Conservation (phyloP, 148 eudicot species). For the Talinum fruticosum region DNA sequence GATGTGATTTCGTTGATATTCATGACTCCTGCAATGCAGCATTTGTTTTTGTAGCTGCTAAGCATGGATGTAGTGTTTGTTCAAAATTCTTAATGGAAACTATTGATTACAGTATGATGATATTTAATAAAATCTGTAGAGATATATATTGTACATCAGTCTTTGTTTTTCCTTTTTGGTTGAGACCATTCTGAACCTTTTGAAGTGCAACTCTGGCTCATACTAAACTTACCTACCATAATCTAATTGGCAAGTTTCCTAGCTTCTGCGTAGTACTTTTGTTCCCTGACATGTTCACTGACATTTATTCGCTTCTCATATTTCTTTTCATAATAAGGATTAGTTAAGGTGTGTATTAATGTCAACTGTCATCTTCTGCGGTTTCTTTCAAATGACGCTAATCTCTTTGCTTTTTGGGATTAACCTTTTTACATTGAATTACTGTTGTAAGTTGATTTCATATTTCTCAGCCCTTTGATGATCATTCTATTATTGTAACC, state of each 20-base stretch:
- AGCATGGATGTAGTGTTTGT: not conserved
- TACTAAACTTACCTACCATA: not conserved
- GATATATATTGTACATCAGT: not conserved
- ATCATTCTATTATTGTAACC: too few species aligned
- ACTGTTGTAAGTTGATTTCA: not conserved
- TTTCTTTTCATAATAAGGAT: not conserved
- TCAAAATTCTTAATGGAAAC: too few species aligned
- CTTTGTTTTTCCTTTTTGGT: not conserved
- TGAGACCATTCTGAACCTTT: not conserved
- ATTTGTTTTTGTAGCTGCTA: not conserved
- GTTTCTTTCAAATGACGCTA: not conserved
- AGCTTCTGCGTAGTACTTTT: not conserved
- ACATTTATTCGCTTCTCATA: too few species aligned
- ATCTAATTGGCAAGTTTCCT: not conserved
- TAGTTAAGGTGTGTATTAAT: not conserved
- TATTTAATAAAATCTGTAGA: not conserved
- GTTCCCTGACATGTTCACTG: too few species aligned
- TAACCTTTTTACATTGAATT: not conserved
- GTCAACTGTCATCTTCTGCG: not conserved
- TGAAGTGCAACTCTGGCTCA: not conserved
- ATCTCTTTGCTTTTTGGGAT: not conserved
- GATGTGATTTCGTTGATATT: not conserved
- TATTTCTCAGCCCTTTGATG: not conserved
- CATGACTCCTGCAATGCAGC: not conserved
- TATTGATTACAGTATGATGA: too few species aligned